A percentile compares a stretch with the other conserved stretches of the same genome.
Evolutionary conservation across 768 basidiomycete genomes (phyloP).

Genomic region (Podaxis rugospora): DNA sequence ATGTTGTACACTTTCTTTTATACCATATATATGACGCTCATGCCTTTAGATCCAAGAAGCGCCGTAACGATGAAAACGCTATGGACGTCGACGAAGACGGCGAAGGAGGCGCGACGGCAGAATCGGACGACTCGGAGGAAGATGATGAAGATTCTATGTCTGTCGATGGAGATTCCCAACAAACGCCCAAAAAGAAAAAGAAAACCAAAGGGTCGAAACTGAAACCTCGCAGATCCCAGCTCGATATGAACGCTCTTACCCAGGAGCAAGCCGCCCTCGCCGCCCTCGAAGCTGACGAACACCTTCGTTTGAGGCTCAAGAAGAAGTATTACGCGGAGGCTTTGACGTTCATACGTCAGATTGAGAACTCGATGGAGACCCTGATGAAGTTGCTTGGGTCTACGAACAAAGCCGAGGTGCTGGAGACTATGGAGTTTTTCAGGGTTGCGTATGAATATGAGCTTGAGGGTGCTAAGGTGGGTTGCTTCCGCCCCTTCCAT

Average conservation of each 20-base stretch:
- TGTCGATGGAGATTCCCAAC: constrained; percentile 32
- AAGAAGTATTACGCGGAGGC: constrained; percentile 89
- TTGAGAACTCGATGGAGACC: constrained; percentile 61
- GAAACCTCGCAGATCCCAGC: constrained; percentile 61
- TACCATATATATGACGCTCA: background rate
- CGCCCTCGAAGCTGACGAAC: constrained; percentile 59
- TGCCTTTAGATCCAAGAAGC: constrained; percentile 21
- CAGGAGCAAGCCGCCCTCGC: constrained; percentile 71
- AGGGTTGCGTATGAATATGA: constrained; percentile 76
- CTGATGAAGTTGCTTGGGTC: constrained; percentile 80
- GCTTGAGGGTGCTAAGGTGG: constrained; percentile 71
- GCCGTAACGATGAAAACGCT: constrained; percentile 30
- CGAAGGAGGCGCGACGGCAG: constrained; percentile 29
- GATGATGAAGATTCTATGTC: constrained; percentile 29
- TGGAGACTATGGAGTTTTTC: constrained; percentile 91
- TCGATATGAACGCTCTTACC: constrained; percentile 63
- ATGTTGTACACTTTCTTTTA: constrained; percentile 1
- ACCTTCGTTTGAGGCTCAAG: constrained; percentile 62
- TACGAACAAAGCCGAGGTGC: constrained; percentile 77
- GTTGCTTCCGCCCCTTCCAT: constrained; percentile 12
- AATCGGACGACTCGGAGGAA: constrained; percentile 32
- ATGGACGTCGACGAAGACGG: constrained; percentile 54
- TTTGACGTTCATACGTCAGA: constrained; percentile 67
- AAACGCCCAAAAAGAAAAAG: constrained; percentile 33
- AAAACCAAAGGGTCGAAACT: constrained; percentile 41